These are phyloP conservation scores for Lactarius evosmus DNA, from an alignment of 768 basidiomycete genomes.

Conservation along the genomic window DNA sequence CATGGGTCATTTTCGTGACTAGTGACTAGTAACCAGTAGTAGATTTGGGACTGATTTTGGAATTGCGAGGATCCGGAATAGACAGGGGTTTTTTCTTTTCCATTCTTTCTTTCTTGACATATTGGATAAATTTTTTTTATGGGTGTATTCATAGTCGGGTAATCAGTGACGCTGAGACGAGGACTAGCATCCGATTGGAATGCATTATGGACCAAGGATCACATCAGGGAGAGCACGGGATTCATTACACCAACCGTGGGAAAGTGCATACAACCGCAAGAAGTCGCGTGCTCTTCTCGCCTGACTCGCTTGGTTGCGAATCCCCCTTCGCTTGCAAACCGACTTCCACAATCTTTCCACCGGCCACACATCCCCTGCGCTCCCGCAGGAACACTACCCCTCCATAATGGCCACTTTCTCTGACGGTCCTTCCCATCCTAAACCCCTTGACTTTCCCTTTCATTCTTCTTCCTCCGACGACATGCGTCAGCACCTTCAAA, in stretches of 20 bases:
- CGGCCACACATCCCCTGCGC: not conserved
- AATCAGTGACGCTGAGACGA: not conserved
- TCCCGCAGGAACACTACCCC: not conserved
- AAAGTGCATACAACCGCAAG: slow-evolving; percentile 7
- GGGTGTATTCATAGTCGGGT: slow-evolving; percentile 12
- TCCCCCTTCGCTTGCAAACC: not conserved
- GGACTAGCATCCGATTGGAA: not conserved
- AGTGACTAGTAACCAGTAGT: not conserved
- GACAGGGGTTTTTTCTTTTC: slow-evolving; percentile 4
- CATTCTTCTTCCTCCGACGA: slow-evolving; percentile 30
- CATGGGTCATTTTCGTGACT: slow-evolving; percentile 25
- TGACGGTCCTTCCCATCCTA: slow-evolving; percentile 29
- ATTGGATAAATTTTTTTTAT: slow-evolving; percentile 7
- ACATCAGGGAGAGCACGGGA: not conserved
- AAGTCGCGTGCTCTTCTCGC: slow-evolving; percentile 1
- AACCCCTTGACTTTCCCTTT: slow-evolving; percentile 15
- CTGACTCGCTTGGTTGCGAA: not conserved
- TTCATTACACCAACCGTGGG: slow-evolving; percentile 15
- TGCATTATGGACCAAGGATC: not conserved
- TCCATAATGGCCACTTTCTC: slow-evolving; percentile 36
- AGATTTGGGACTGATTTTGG: slow-evolving; percentile 1
- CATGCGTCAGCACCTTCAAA: slow-evolving; percentile 42
- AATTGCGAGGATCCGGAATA: slow-evolving; percentile 1
- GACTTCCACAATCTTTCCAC: slow-evolving; percentile 1
- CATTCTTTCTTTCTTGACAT: slow-evolving; percentile 14